A percentile compares a stretch with the other conserved stretches of the same genome.
phyloP scores from a whole-genome alignment of 106 monocot species.

The Chionographis japonica region DNA sequence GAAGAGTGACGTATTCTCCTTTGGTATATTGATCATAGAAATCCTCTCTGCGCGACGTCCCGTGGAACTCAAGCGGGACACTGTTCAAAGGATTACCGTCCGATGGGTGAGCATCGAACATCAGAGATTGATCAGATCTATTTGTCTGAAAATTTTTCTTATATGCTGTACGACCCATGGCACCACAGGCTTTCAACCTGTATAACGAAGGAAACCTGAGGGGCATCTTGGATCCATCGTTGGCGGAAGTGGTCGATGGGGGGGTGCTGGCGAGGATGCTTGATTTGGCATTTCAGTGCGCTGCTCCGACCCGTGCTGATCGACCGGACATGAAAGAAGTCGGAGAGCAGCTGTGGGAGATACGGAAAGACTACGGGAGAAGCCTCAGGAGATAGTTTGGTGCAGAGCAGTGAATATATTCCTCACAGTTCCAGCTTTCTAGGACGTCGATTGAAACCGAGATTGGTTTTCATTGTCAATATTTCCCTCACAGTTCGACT shows the following conservation, averaged over 20 bases:
- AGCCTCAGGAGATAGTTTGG: conserved; percentile 12
- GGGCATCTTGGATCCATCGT: conserved; percentile 23
- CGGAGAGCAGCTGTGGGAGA: conserved; percentile 70
- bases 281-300: conserved; percentile 70
- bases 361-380: conserved; percentile 58
- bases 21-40: conserved; percentile 79
- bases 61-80: conserved; percentile 46
- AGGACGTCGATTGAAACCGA: too few species aligned
- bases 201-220: conserved; percentile 44
- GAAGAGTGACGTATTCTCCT: conserved; percentile 87
- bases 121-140: too few species aligned
- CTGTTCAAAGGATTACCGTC: conserved; percentile 64
- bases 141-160: too few species aligned
- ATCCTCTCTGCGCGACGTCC: conserved; percentile 81
- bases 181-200: conserved; percentile 63
- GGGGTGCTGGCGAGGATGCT: conserved; percentile 46
- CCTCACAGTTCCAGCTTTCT: too few species aligned
- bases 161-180: background rate
- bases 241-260: conserved; percentile 45
- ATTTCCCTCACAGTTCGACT: too few species aligned
- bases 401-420: too few species aligned
- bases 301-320: conserved; percentile 55
- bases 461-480: too few species aligned
- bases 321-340: conserved; percentile 81
- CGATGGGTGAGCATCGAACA: conserved; percentile 63